Percentiles rank a stretch among this genome's conserved stretches.
phyloP scores from a whole-genome alignment of 1,284 basidiomycete genomes.

The Trametes versicolor region DNA sequence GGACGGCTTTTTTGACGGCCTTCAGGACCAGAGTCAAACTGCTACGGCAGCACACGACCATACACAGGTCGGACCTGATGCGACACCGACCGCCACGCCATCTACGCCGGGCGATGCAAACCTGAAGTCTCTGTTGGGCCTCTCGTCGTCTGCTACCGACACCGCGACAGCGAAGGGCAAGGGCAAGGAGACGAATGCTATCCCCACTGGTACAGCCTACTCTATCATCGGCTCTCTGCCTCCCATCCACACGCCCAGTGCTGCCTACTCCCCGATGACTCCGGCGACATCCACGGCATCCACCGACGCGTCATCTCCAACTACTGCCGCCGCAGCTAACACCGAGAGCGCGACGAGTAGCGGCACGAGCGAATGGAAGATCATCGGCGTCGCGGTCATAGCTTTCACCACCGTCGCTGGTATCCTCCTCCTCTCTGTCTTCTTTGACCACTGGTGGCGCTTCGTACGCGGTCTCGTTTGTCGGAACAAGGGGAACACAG shows the following conservation, averaged over 20 bases:
- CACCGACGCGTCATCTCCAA: neutral
- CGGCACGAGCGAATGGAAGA: constrained; percentile 61
- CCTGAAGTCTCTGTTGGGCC: constrained; percentile 3
- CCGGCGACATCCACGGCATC: constrained; percentile 8
- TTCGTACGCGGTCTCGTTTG: constrained; percentile 62
- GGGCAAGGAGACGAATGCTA: constrained; percentile 8
- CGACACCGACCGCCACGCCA: neutral
- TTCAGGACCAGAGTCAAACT: constrained; percentile 14
- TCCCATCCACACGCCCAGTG: constrained; percentile 11
- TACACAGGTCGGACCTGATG: neutral
- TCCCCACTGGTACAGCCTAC: constrained; percentile 27
- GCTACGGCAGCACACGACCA: constrained; percentile 5
- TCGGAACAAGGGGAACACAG: constrained; percentile 40
- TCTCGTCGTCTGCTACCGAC: constrained; percentile 1
- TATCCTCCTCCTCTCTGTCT: constrained; percentile 62
- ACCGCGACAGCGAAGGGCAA: constrained; percentile 13
- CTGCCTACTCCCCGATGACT: neutral
- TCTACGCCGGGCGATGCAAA: constrained; percentile 1
- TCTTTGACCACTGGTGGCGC: constrained; percentile 73
- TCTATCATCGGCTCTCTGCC: constrained; percentile 29
- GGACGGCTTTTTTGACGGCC: constrained; percentile 26
- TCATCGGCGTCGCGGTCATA: constrained; percentile 71
- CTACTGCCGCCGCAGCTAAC: constrained; percentile 4
- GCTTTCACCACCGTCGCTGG: constrained; percentile 63
- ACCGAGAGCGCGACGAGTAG: constrained; percentile 3